phyloP scores from a whole-genome alignment of 805 yeast genomes.

The Myxozyma geophila region DNA sequence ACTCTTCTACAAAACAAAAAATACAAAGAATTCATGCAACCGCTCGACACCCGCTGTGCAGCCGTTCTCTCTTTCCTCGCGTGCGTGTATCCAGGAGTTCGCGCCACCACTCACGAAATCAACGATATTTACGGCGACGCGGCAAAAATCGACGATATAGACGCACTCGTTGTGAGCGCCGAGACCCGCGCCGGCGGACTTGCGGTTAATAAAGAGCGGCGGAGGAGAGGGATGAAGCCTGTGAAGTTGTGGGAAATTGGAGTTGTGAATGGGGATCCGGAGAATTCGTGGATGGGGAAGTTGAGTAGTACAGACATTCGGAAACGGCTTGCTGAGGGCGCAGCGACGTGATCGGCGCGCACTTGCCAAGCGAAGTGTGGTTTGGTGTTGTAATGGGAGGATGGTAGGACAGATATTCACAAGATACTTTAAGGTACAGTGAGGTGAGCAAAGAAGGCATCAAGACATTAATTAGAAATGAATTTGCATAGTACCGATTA shows the following conservation, averaged over 20 bases:
- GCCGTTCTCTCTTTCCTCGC: slow-evolving; percentile 57
- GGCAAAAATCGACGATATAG: slow-evolving; percentile 70
- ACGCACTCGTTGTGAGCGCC: slow-evolving; percentile 77
- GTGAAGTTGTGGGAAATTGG: slow-evolving; percentile 58
- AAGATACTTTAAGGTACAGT: too few species aligned
- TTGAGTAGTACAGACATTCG: slow-evolving; percentile 35
- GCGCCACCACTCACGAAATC: slow-evolving; percentile 62
- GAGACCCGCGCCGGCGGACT: slow-evolving; percentile 81
- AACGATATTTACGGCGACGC: slow-evolving; percentile 95
- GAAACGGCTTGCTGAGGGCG: slow-evolving; percentile 10
- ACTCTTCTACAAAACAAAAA: slow-evolving; percentile 75
- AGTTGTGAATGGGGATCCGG: slow-evolving; percentile 27
- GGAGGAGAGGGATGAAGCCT: slow-evolving; percentile 56
- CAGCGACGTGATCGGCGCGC: not conserved
- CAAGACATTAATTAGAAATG: too few species aligned
- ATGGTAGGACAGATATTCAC: too few species aligned
- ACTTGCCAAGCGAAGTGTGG: too few species aligned
- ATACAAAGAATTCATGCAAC: slow-evolving; percentile 65
- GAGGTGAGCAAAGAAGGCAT: too few species aligned
- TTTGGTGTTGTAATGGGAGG: too few species aligned
- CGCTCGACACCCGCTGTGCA: slow-evolving; percentile 56
- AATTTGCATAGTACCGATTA: too few species aligned
- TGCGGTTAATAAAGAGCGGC: slow-evolving; percentile 68
- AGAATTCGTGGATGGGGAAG: slow-evolving; percentile 22
- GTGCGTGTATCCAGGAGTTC: slow-evolving; percentile 53